Percentiles rank a stretch among this genome's conserved stretches.
Evolutionary conservation across 2,329 filamentous ascomycete genomes (phyloP).

Genomic region (Blastomyces gilchristii): DNA sequence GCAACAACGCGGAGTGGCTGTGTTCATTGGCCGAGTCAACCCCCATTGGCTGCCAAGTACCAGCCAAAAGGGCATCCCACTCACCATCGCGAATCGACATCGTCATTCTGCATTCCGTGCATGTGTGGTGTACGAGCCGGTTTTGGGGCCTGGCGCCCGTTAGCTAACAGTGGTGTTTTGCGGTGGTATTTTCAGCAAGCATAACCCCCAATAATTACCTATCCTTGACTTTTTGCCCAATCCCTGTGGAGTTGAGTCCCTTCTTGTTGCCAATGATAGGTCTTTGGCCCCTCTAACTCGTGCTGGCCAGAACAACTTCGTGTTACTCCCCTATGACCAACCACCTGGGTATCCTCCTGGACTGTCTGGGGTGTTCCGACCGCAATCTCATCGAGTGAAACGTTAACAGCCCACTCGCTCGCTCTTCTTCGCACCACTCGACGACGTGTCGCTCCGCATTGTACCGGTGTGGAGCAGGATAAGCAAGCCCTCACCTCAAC

Average conservation of each 20-base stretch:
- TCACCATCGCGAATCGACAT: background rate
- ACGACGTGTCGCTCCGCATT: background rate
- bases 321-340: background rate
- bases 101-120: slow-evolving; percentile 1
- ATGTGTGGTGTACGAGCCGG: background rate
- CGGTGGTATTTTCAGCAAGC: background rate
- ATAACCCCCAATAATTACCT: background rate
- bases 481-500: background rate
- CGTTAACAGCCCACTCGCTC: background rate
- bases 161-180: background rate
- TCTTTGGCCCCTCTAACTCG: background rate
- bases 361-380: background rate
- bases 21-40: background rate
- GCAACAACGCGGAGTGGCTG: too few relatives aligned
- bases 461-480: background rate
- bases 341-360: too few relatives aligned
- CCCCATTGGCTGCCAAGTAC: background rate
- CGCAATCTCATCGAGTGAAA: background rate
- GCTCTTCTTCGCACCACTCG: background rate
- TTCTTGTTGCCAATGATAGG: background rate
- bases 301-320: background rate
- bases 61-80: background rate
- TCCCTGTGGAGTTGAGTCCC: background rate
- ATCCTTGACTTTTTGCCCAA: background rate
- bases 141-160: background rate